These are phyloP conservation scores for Acanthamoeba quina DNA, from an alignment of 208 protist species.

Conservation along the genomic window DNA sequence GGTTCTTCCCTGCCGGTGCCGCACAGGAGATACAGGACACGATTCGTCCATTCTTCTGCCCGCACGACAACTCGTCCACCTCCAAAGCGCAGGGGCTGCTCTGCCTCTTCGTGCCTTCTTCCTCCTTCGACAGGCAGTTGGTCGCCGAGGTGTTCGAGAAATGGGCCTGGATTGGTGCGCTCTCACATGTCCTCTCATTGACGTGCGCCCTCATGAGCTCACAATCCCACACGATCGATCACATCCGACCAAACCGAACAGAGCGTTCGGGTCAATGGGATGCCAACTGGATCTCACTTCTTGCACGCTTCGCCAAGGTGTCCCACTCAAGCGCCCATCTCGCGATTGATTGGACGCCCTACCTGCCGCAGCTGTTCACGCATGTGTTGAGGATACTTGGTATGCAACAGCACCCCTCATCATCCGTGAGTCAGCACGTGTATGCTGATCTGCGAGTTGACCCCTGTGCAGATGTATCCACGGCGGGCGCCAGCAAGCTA, in stretches of 20 bases:
- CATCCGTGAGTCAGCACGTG: background rate
- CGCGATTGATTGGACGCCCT: background rate
- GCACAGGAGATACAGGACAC: background rate
- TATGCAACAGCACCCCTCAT: background rate
- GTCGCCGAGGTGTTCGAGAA: slow-evolving; percentile 25
- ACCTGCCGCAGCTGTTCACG: slow-evolving; percentile 26
- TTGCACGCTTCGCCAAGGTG: slow-evolving; percentile 13
- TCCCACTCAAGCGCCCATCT: background rate
- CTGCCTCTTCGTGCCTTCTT: slow-evolving; percentile 14
- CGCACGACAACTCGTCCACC: slow-evolving; percentile 12
- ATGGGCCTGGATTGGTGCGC: slow-evolving; percentile 50
- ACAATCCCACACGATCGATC: background rate
- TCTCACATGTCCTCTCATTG: background rate
- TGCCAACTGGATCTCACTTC: slow-evolving; percentile 37
- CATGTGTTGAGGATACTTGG: slow-evolving; percentile 40
- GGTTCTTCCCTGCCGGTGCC: background rate
- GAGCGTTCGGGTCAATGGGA: slow-evolving; percentile 32
- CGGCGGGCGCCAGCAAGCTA: background rate
- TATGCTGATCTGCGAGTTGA: background rate
- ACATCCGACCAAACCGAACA: background rate
- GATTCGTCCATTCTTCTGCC: background rate
- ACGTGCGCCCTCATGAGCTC: too few relatives aligned
- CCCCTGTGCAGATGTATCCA: background rate
- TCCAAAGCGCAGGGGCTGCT: slow-evolving; percentile 10
- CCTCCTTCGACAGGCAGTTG: background rate